Evolutionary conservation across 108 stramenopile species (phyloP).

Genomic region (Skeletonema grethae): DNA sequence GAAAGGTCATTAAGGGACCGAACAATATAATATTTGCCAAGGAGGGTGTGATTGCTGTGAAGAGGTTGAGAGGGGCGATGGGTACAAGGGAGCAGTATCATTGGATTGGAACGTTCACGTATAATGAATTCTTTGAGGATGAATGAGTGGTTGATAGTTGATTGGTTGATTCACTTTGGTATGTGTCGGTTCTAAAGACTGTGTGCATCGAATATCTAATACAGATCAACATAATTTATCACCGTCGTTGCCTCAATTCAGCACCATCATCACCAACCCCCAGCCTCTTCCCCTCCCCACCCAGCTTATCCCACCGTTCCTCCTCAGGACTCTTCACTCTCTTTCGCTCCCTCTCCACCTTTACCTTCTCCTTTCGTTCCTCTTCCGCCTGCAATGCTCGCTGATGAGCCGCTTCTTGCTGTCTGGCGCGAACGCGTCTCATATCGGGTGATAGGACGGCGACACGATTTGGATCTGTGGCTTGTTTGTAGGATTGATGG

Average conservation of each 20-base stretch:
- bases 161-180: background rate
- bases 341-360: slow-evolving; percentile 35
- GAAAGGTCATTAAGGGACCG: slow-evolving; percentile 24
- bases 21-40: slow-evolving; percentile 46
- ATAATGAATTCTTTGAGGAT: slow-evolving; percentile 50
- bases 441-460: slow-evolving; percentile 49
- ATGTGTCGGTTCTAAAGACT: no score
- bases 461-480: slow-evolving; percentile 47
- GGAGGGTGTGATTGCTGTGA: slow-evolving; percentile 42
- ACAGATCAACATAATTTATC: background rate
- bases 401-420: slow-evolving; percentile 26
- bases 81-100: slow-evolving; percentile 47
- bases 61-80: slow-evolving; percentile 41
- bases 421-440: slow-evolving; percentile 45
- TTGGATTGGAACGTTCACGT: slow-evolving; percentile 42
- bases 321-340: slow-evolving; percentile 53
- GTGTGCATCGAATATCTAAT: background rate
- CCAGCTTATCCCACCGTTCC: slow-evolving; percentile 45
- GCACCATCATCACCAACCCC: slow-evolving; percentile 17
- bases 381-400: slow-evolving; percentile 30
- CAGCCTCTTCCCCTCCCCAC: slow-evolving; percentile 37
- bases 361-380: slow-evolving; percentile 21
- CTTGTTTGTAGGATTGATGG: slow-evolving; percentile 39
- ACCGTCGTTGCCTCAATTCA: slow-evolving; percentile 10
- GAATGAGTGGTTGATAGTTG: background rate